Conservation (phyloP, 1,284 basidiomycete genomes). For the Meira nashicola region DNA sequence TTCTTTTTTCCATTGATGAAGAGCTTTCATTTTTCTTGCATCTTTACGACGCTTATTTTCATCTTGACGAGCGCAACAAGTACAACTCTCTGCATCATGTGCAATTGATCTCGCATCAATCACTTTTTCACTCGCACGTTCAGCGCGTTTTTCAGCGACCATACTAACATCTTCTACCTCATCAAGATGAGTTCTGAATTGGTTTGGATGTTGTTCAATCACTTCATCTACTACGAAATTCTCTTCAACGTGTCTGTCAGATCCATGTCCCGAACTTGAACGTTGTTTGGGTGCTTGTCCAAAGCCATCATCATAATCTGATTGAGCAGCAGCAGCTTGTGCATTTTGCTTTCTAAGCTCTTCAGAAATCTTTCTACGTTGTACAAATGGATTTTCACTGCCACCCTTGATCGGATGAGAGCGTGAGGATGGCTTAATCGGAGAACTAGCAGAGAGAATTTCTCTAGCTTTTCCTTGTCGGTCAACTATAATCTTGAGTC, state of each 20-base stretch:
- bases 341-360: neutral
- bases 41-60: conserved; percentile 9
- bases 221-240: neutral
- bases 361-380: neutral
- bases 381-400: too few species aligned
- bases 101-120: neutral
- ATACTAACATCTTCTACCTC: conserved; percentile 6
- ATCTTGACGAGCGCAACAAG: conserved; percentile 17
- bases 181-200: neutral
- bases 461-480: too few species aligned
- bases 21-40: neutral
- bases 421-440: too few species aligned
- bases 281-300: neutral
- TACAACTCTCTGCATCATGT: conserved; percentile 19
- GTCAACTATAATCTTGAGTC: too few species aligned
- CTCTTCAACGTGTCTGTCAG: conserved; percentile 2
- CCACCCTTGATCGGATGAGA: too few species aligned
- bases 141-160: neutral
- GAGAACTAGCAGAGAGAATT: too few species aligned
- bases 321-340: neutral
- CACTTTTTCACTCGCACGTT: neutral
- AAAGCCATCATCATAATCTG: neutral
- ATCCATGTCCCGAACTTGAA: neutral
- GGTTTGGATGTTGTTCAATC: neutral
- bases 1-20: neutral